These are phyloP conservation scores for Trichosphaerium sp. DNA, from an alignment of 78 protist species.

Conservation along the genomic window DNA sequence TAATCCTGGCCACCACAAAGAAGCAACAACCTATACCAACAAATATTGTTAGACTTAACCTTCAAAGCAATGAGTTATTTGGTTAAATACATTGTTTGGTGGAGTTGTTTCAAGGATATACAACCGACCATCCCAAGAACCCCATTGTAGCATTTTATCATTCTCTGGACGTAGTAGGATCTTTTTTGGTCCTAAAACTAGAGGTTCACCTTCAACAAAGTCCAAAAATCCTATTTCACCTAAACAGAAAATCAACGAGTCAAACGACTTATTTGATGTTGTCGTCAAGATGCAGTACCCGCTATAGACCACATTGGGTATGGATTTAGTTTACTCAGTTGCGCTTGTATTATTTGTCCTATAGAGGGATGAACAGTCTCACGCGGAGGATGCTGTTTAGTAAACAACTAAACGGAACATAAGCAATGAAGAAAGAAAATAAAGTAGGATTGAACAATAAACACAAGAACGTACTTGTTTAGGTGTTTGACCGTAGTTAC, in stretches of 20 bases:
- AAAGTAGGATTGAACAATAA: constrained; percentile 4
- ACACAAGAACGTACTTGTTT: constrained; percentile 47
- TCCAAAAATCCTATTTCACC: neutral
- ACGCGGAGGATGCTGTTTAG: neutral
- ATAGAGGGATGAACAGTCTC: constrained; percentile 21
- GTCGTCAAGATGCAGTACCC: neutral
- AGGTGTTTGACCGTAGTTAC: constrained; percentile 97
- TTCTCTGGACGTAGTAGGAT: neutral
- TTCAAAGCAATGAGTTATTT: too few species aligned
- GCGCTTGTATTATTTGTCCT: neutral
- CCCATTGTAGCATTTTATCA: neutral
- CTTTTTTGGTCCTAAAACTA: neutral
- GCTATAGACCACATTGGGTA: neutral
- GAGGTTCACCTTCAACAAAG: neutral
- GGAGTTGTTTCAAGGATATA: too few species aligned
- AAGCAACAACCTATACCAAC: too few species aligned
- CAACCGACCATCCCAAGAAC: too few species aligned
- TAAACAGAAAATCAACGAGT: too few species aligned
- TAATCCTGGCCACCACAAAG: too few species aligned
- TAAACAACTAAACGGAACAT: constrained; percentile 20
- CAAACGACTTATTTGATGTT: too few species aligned
- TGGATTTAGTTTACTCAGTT: neutral
- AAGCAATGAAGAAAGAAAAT: constrained; percentile 7
- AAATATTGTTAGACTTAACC: too few species aligned
- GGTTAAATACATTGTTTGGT: too few species aligned